Base-by-base conservation (phyloP, 805 yeast genomes). In the Candida fluviatilis region DNA sequence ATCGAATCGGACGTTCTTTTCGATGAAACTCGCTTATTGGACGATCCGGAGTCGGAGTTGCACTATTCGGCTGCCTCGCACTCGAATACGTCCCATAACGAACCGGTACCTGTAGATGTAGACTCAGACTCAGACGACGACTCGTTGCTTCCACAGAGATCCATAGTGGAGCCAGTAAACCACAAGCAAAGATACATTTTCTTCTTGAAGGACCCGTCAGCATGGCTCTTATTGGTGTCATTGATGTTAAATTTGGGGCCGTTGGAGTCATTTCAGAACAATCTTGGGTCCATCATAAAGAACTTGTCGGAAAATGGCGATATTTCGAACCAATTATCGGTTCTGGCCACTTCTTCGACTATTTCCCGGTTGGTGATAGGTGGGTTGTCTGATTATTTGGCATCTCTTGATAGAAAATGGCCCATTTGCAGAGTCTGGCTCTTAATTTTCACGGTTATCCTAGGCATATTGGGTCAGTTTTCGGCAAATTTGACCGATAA, bases 241-340 rank as follows among this genome's bases (percentile, higher is more conserved):
- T 70, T 89, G 37, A 66, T 89, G 18, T 60, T 87, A 33, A 72
- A 81, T 24, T 61, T 86, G 18, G 98, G 98, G 0, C 91, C 96
- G 0, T 64, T 86, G 40, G 98, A 90, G 51, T 78, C 87, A 71
- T 88, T 77, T 57, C 78, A 86, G 45, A 84, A 88, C 39, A 86
- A 89, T 54, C 73, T 90, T 72, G 93, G 91, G 1, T 81, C 89
- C 5, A 64, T 90, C 10, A 62, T 82, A n/a, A 59, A 63, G 29
- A 58, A 27, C 16, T 36, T 36, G 8, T 35, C 37, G 8, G 31
- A 41, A 2, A 27, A 36, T 12, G 48, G 54, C 2, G 49, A 55
- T 13, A 48, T 69, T 27, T 63, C 73, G 14, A 58, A 58, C 41
- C 83, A 71, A 53, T 88, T 80, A n/a, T 73, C 78, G 27, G 47